Conservation (phyloP, 2,329 filamentous ascomycete species). For the Xylaria sp. region DNA sequence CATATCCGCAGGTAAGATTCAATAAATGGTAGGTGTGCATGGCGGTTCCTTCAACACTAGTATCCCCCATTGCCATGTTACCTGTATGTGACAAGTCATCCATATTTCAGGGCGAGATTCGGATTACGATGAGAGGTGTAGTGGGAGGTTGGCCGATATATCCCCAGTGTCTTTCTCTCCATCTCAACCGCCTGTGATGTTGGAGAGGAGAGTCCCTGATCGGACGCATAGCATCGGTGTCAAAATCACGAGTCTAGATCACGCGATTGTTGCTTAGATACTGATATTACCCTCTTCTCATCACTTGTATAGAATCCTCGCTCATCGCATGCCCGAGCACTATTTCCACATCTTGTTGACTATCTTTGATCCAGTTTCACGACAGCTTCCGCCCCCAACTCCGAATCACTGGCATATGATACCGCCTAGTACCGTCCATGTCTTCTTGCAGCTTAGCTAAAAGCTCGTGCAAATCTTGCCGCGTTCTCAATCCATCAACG, state of each 20-base stretch:
- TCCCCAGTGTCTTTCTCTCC: too few species aligned
- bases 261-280: too few species aligned
- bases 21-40: too few species aligned
- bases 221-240: background rate
- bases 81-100: too few species aligned
- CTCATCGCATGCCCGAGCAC: background rate
- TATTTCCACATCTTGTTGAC: too few species aligned
- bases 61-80: too few species aligned
- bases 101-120: too few species aligned
- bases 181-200: too few species aligned
- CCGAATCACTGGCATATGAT: background rate
- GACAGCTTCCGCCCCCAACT: conserved; percentile 7
- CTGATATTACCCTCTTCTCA: background rate
- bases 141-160: too few species aligned
- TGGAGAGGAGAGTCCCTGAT: background rate
- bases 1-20: too few species aligned
- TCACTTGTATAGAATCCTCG: background rate
- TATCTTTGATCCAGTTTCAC: background rate
- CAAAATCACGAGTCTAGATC: background rate
- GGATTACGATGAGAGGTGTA: too few species aligned
- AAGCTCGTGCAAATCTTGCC: conserved; percentile 2
- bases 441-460: background rate
- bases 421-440: conserved; percentile 6
- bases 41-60: too few species aligned
- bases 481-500: conserved; percentile 17